Conservation (phyloP, 73 alveolate genomes). For the Paramecium caudatum region DNA sequence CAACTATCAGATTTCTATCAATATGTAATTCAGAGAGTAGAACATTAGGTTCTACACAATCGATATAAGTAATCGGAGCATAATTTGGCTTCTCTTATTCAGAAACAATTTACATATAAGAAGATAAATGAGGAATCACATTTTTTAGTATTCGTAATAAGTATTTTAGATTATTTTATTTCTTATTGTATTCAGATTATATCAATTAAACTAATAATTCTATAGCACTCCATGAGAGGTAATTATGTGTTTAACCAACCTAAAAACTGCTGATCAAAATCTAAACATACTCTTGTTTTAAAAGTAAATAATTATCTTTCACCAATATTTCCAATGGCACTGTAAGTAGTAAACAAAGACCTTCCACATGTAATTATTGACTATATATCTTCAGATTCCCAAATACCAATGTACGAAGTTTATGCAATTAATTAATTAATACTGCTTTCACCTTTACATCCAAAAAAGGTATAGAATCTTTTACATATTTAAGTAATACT, state of each 20-base stretch:
- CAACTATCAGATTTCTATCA: slow-evolving; percentile 32
- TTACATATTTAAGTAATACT: neutral
- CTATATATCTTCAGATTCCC: slow-evolving; percentile 56
- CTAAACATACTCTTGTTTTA: slow-evolving; percentile 38
- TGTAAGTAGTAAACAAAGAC: slow-evolving; percentile 21
- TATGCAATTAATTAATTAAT: neutral
- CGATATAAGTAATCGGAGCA: slow-evolving; percentile 3
- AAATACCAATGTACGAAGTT: neutral
- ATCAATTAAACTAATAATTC: slow-evolving; percentile 32
- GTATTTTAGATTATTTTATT: slow-evolving; percentile 42
- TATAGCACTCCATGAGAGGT: slow-evolving; percentile 26
- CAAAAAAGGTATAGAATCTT: neutral
- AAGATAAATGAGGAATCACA: slow-evolving; percentile 73
- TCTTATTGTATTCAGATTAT: slow-evolving; percentile 16
- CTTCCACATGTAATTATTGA: slow-evolving; percentile 44
- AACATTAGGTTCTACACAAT: slow-evolving; percentile 12
- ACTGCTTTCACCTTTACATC: neutral
- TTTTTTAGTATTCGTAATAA: slow-evolving; percentile 32
- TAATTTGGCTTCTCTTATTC: slow-evolving; percentile 53
- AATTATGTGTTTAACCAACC: neutral
- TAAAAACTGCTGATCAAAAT: slow-evolving; percentile 29
- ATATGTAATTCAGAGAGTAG: slow-evolving; percentile 32
- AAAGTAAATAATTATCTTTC: slow-evolving; percentile 53
- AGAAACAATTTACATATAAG: slow-evolving; percentile 49
- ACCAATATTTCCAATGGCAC: slow-evolving; percentile 62